Base-by-base conservation (phyloP, 257 asterid genomes). In the Nicotiana noctiflora region DNA sequence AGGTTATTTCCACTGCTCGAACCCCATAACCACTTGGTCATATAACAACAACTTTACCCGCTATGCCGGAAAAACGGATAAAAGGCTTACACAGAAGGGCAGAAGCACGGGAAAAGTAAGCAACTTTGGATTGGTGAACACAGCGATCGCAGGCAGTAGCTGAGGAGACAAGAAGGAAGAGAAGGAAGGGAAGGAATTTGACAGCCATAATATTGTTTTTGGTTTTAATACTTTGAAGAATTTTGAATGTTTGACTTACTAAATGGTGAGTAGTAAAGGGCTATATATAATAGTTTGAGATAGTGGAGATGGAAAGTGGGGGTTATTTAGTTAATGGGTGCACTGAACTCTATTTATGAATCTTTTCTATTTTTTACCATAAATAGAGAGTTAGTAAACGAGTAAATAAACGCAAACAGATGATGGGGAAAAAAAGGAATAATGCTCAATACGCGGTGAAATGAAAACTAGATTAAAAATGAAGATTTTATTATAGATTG, bases 81-180 rank as follows among this genome's bases (percentile, higher is more conserved):
- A 37, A 67, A 68, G 75, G 9, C 89, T 86, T 89, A 90, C 98
- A 86, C 79, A 76, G 85, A 59, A 94, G 95, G 5, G 92, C 85
- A 4, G 88, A 63, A 56, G 87, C 87, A 3, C 77, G 84, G 82
- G 92, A 81, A 79, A 92, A 90, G 86, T 85, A 89, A 10, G 96
- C 85, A 14, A 79, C 94, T 81, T 84, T 94, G 46, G 91, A 74
- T 77, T 64, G 86, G 62, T 88, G 94, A 1, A 86, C 79, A 65
- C 98, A 94, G 79, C 92, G 94, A 83, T 90, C 96, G 40, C 98
- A 93, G 40, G 94, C 94, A 10, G 85, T 64, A 14, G 86, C 90
- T 14, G 87, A 84, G 8, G 97, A 89, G 77, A 85, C 76, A 4
- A 89, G 5, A 21, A 88, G 19, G 8, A 87, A 4, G n/a, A 90